phyloP scores from a whole-genome alignment of 2,329 filamentous ascomycete genomes.

The Penicillium crustosum region DNA sequence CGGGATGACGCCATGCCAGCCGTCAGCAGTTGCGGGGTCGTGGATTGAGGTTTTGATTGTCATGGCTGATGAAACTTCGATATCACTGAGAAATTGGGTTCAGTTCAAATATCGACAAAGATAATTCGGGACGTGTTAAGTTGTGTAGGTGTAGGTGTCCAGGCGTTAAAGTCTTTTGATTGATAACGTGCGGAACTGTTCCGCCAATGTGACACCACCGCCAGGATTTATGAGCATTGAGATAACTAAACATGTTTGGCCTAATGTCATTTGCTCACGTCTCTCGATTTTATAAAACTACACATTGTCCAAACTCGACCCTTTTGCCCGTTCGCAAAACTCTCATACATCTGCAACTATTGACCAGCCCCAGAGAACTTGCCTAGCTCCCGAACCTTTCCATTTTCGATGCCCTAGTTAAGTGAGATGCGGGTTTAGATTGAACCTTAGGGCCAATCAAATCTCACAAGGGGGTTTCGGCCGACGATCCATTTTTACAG shows the following conservation, averaged over 20 bases:
- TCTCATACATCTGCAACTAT: no score
- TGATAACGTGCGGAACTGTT: not conserved
- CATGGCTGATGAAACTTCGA: not conserved
- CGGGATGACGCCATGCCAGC: slow-evolving; percentile 55
- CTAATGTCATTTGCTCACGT: no score
- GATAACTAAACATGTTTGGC: not conserved
- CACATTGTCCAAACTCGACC: no score
- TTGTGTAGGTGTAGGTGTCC: not conserved
- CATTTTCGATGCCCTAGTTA: no score
- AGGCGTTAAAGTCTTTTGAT: not conserved
- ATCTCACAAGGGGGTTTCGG: no score
- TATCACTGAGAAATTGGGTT: not conserved
- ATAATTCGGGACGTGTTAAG: not conserved
- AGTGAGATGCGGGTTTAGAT: no score
- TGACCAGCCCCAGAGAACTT: no score
- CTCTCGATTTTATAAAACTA: no score
- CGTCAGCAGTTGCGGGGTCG: slow-evolving; percentile 24
- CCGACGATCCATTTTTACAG: no score
- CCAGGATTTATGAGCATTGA: not conserved
- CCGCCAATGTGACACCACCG: not conserved
- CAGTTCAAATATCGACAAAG: not conserved
- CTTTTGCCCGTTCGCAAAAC: no score
- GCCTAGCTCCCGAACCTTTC: no score
- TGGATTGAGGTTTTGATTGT: slow-evolving; percentile 17
- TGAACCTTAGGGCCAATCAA: no score